Base-by-base conservation (phyloP, 164 flowering plant species). In the Stephania japonica region DNA sequence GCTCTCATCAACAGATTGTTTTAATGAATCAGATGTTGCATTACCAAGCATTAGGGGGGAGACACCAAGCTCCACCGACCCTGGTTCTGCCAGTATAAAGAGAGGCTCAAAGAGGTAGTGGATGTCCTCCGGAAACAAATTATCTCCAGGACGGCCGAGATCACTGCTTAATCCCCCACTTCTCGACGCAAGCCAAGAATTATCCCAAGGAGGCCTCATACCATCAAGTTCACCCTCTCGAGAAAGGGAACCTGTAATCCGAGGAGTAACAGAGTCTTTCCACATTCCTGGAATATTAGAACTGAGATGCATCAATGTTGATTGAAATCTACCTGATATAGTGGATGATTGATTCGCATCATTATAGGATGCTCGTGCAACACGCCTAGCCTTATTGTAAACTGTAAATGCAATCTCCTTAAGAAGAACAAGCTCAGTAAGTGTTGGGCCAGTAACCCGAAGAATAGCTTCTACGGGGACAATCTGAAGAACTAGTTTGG, bases 391-490 rank as follows among this genome's bases (percentile, higher is more conserved):
- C 83, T 96, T 96, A 78, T 91, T 93, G 85, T 93, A 96, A 49
- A 96, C 94, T 56, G 97, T 89, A 80, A 96, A 96, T 73, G 99
- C 94, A 68, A 84, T 87, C 79, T 96, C 99, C 83, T 96, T 96
- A 23, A 96, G 90, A 83, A 90, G 74, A 68, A 84, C 83, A 74
- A 87, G 92, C 80, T 96, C 98, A 80, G 78, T 85, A 53, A 87
- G 83, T 43, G 88, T 73, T 65, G 99, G 98, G 70, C 82, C 87
- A 68, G 89, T 86, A 67, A 93, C 92, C 82, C 96, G 80, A 72
- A 96, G 90, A 75, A 93, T 86, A 66, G 90, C 83, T 83, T 96
- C 98, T 61, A 90, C 92, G 14, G 97, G 86, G 69, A 96, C 92
- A 81, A 96, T 85, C 80, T 96, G 99, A 74, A 96, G 80, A 9